Base-by-base conservation (phyloP, 2,329 filamentous ascomycete genomes). In the Talaromyces sp. region DNA sequence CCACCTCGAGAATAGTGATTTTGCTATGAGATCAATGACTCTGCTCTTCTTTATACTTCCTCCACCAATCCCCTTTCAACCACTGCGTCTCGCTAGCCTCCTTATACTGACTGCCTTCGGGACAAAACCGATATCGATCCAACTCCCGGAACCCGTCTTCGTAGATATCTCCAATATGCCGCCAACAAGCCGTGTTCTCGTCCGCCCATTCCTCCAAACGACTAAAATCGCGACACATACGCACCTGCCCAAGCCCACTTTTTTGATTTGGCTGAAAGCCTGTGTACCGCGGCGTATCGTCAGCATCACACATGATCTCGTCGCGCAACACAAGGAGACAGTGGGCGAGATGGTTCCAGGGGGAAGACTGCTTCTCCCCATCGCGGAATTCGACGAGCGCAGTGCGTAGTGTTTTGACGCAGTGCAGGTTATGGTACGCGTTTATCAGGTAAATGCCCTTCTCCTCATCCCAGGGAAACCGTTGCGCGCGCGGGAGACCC, bases 391-490 rank as follows among this genome's bases (percentile, higher is more conserved):
- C 55, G 19, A 28, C 25, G 25, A 57, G 25, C 19, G 25, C 22
- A 39, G 47, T 39, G 17, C 30, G 28, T 17, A 32, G n/a, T 28
- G 25, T 51, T 28, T 47, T 27, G 56, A 74, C 57, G 57, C 72
- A 73, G 59, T 74, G 71, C 7, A 74, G 57, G 44, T 68, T 67
- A 59, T 74, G 71, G 54, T 62, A 68, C 5, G 65, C 71, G 42
- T 72, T 65, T 17, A 74, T 56, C 10, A 73, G 58, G 53, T 72
- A 73, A 10, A 73, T 52, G 2, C 70, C 69, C 33, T 70, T 70
- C 19, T 55, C 61, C 8, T 65, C 27, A 55, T 74, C 72, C 71
- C 71, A 74, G 0, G 72, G 71, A 55, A 72, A 73, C 5, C 65
- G 55, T 57, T 71, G 69, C 1, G 71, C 65, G 1, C 19, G 59